Base-by-base conservation (phyloP, 495 filamentous ascomycete genomes). In the Penicillium odoratum region DNA sequence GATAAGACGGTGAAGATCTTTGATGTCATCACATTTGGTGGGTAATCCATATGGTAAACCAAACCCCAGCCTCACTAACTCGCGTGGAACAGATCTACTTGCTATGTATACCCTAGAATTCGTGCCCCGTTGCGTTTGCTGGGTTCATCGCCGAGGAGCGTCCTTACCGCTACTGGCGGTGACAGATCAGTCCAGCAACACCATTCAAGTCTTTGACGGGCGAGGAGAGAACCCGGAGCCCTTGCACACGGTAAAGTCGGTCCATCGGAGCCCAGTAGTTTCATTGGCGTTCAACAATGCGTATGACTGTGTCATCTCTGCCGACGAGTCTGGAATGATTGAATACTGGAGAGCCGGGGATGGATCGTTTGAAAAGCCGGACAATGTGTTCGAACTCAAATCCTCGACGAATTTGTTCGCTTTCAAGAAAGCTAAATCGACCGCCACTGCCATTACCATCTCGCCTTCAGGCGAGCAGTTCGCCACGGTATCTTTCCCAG, bases 1-100 rank as follows among this genome's bases (percentile, higher is more conserved):
- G 95, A 98, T 69, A 90, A 89, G 67, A 93, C 90, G 1, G 78
- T 99, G 60, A 97, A 95, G 78, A 87, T 99, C 15, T 99, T 97
- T 63, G 94, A 99, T 70, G 91, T 99, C 15, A 83, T 95, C 51
- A 96, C 92, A 0, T 98, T 98, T 68, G 86, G 85, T 87, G 69
- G 16, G 76, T 65, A 53, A 15, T 16, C 28, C 9, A 29, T 1
- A 9, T 4, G 33, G 8, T 5, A 3, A 30, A 16, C 9, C 2
- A 25, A 21, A 45, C 7, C 18, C 26, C 16, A 25, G 13, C 26
- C 25, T 42, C 21, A 43, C 61, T 70, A 48, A 72, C 33, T 8
- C 7, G 3, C 7, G 9, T 36, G 33, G 9, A n/a, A 21, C 36
- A 86, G 93, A 97, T 74, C 81, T 97, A 18, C 78, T 97, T 7